Evolutionary conservation across 2,329 filamentous ascomycete genomes (phyloP), one percentile per base, ranked within the genome.

Genomic region (Colletotrichum caudatum): DNA sequence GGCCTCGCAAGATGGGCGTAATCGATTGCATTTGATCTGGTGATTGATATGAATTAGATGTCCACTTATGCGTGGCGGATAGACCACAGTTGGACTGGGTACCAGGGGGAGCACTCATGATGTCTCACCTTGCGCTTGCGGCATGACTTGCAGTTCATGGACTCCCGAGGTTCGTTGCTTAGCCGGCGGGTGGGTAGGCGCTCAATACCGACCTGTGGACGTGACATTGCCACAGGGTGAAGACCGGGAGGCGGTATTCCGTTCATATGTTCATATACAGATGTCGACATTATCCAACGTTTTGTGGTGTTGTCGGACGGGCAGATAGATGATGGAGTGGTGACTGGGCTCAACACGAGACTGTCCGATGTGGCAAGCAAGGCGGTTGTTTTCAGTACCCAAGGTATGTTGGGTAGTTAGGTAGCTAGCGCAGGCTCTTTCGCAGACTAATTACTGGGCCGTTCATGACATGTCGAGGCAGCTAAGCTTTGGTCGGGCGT

Each of bases 141-240:
- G 85, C 94, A 97, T 68, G 93, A 96, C 82, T 97, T 97, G 89
- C 94, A 97, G 81, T 97, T 97, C 94, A 97, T 97, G 44, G 93
- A 93, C 85, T 97, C 94, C 77, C 93, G 90, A 51, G 93, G 93
- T 80, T 96, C 93, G 77, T 89, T 92, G 81, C 87, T 90, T 81
- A 90, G 85, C 53, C 92, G 90, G 74, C 92, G 90, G 66, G 91
- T 87, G 35, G 92, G 92, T 75, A 95, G 84, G 73, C 93, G 90
- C 82, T 95, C 92, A 80, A 95, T 95, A 79, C 92, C 92, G 77
- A 95, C 91, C 84, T 93, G 92, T 37, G 92, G 92, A 77, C 93
- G 89, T 74, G 92, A 89, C 87, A 94, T 92, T 79, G 84, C 81
- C 72, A 86, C 81, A 39, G 85, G 83, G 72, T 85, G 85, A 62